Percentiles rank a stretch among this genome's conserved stretches.
phyloP scores from a whole-genome alignment of 2,329 filamentous ascomycete species.

The Aspergillus fructus region DNA sequence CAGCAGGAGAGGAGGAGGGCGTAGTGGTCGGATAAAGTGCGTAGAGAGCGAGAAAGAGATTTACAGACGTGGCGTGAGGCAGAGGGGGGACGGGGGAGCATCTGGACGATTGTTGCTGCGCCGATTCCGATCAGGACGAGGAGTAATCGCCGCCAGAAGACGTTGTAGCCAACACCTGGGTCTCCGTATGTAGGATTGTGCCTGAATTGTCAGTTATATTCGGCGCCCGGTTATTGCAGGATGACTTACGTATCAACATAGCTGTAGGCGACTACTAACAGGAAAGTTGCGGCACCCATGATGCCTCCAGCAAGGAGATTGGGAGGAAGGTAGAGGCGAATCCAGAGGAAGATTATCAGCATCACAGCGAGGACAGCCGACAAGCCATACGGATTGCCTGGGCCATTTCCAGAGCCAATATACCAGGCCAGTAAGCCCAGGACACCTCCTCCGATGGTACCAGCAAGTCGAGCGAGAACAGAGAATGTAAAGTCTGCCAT shows the following conservation, averaged over 20 bases:
- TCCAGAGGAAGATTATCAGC: conserved; percentile 35
- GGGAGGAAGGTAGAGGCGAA: conserved; percentile 34
- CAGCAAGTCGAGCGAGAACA: conserved; percentile 41
- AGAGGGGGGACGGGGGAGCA: conserved; percentile 50
- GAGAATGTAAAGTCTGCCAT: conserved; percentile 54
- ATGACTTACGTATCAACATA: conserved; percentile 46
- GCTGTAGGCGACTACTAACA: conserved; percentile 49
- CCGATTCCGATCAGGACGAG: conserved; percentile 48
- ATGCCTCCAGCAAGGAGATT: conserved; percentile 34
- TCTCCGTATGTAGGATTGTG: conserved; percentile 47
- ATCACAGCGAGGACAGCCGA: conserved; percentile 42
- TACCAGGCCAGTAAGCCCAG: conserved; percentile 53
- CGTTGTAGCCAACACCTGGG: conserved; percentile 48
- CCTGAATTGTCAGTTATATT: conserved; percentile 14
- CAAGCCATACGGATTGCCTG: conserved; percentile 52
- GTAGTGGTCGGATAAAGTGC: conserved; percentile 50
- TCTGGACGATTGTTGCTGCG: conserved; percentile 46
- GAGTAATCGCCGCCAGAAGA: conserved; percentile 49
- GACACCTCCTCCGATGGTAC: conserved; percentile 50
- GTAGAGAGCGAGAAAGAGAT: conserved; percentile 46
- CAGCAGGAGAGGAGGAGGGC: conserved; percentile 50
- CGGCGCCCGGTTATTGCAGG: too few relatives aligned
- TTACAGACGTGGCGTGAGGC: conserved; percentile 47
- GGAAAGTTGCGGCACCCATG: conserved; percentile 46
- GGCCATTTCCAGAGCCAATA: conserved; percentile 49